These are phyloP conservation scores for Kwoniella bestiolae DNA, from an alignment of 768 basidiomycete genomes.

Conservation along the genomic window DNA sequence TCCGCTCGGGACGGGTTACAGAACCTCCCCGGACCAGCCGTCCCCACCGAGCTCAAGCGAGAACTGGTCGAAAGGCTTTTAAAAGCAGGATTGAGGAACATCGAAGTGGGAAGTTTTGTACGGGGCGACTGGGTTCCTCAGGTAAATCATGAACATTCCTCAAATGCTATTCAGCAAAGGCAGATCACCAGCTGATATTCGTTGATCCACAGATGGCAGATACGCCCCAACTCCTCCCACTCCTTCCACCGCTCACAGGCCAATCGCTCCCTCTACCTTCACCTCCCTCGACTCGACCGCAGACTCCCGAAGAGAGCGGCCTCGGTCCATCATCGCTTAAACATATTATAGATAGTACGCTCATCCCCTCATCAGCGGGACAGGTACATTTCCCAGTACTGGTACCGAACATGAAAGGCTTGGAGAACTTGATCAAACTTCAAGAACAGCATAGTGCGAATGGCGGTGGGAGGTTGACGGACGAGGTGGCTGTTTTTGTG, in stretches of 20 bases:
- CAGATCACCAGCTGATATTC: too few relatives aligned
- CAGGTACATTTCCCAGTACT: conserved; percentile 76
- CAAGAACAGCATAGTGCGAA: conserved; percentile 60
- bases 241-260: conserved; percentile 24
- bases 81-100: conserved; percentile 68
- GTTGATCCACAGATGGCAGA: conserved; percentile 74
- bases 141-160: conserved; percentile 59
- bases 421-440: conserved; percentile 69
- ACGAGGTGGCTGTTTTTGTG: conserved; percentile 88
- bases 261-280: conserved; percentile 9
- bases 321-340: not conserved
- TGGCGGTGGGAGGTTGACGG: conserved; percentile 63
- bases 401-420: conserved; percentile 76
- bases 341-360: conserved; percentile 3
- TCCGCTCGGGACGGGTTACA: conserved; percentile 90
- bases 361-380: conserved; percentile 7
- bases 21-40: conserved; percentile 72
- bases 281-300: conserved; percentile 59
- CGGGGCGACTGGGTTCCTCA: conserved; percentile 93
- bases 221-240: conserved; percentile 70
- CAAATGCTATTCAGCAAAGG: too few relatives aligned
- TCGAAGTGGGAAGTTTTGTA: conserved; percentile 89
- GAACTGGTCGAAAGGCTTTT: conserved; percentile 78
- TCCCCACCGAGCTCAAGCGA: conserved; percentile 74
- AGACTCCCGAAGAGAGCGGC: not conserved